Conservation (phyloP, 2,329 filamentous ascomycete genomes). For the Venturia aucupariae region DNA sequence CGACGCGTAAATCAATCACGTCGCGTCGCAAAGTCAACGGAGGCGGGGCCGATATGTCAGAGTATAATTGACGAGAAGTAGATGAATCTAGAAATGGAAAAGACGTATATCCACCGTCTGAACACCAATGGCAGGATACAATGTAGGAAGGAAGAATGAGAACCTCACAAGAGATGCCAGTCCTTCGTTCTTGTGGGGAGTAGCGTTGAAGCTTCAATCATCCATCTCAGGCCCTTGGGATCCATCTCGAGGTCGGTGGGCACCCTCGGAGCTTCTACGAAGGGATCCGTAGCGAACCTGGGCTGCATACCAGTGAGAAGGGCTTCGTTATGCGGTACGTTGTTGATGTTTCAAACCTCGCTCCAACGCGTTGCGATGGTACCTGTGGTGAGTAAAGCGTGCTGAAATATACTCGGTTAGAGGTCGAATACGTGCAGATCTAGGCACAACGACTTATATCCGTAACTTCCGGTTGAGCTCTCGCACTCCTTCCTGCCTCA, state of each 20-base stretch:
- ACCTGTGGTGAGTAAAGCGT: background rate
- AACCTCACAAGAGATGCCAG: too few species aligned
- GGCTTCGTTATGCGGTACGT: background rate
- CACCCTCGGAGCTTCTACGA: too few species aligned
- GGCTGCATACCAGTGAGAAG: background rate
- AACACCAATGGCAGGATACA: too few species aligned
- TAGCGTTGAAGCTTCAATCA: too few species aligned
- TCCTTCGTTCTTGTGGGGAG: too few species aligned
- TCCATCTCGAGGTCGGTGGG: too few species aligned
- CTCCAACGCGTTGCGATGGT: background rate
- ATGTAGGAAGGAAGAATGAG: too few species aligned
- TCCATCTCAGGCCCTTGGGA: too few species aligned
- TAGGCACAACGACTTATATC: background rate
- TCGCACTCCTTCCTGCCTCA: background rate
- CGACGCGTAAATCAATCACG: background rate
- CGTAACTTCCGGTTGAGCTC: background rate
- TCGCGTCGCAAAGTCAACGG: background rate
- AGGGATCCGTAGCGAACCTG: too few species aligned
- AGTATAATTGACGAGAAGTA: background rate
- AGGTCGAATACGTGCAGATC: background rate
- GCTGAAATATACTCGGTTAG: background rate
- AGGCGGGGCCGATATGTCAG: background rate
- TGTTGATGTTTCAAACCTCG: background rate
- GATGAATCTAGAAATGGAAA: background rate
- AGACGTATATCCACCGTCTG: too few species aligned